Evolutionary conservation across 2,329 filamentous ascomycete genomes (phyloP).

Genomic region (Sodiomyces alkalinus): DNA sequence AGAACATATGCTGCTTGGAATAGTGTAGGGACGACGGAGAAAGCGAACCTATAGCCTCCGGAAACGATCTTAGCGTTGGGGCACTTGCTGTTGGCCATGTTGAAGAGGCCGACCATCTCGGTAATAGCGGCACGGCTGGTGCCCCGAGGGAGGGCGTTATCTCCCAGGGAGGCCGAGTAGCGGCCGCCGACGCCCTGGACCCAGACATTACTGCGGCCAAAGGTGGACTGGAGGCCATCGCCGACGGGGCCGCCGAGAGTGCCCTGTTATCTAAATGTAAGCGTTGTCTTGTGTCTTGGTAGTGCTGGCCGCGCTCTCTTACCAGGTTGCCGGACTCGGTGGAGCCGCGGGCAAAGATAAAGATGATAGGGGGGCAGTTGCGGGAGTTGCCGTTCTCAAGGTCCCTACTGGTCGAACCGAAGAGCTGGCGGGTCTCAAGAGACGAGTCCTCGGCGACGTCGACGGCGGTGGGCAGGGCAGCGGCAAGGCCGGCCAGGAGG

Average conservation of each 20-base stretch:
- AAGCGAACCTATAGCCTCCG: constrained; percentile 22
- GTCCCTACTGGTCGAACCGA: constrained; percentile 1
- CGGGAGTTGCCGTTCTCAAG: constrained; percentile 1
- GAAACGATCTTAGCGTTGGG: constrained; percentile 18
- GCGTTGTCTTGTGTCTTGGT: not conserved
- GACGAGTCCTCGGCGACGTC: not conserved
- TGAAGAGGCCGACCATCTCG: constrained; percentile 16
- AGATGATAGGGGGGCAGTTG: constrained; percentile 13
- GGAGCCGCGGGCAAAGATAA: constrained; percentile 23
- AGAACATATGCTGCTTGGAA: too few relatives aligned
- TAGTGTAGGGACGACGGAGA: too few relatives aligned
- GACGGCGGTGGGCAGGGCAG: not conserved
- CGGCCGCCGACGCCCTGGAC: constrained; percentile 25
- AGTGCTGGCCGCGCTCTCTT: constrained; percentile 3
- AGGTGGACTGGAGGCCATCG: constrained; percentile 11
- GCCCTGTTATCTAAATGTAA: too few relatives aligned
- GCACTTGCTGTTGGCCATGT: constrained; percentile 18
- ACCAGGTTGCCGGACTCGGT: constrained; percentile 23
- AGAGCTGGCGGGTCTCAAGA: constrained; percentile 1
- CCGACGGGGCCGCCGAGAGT: constrained; percentile 14
- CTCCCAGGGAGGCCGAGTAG: constrained; percentile 18
- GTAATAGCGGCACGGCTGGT: constrained; percentile 15
- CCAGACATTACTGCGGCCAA: constrained; percentile 15
- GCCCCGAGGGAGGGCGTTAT: constrained; percentile 17
- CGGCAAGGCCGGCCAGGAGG: constrained; percentile 1